Conservation (phyloP, 495 filamentous ascomycete species). For the Sporormia fimetaria region DNA sequence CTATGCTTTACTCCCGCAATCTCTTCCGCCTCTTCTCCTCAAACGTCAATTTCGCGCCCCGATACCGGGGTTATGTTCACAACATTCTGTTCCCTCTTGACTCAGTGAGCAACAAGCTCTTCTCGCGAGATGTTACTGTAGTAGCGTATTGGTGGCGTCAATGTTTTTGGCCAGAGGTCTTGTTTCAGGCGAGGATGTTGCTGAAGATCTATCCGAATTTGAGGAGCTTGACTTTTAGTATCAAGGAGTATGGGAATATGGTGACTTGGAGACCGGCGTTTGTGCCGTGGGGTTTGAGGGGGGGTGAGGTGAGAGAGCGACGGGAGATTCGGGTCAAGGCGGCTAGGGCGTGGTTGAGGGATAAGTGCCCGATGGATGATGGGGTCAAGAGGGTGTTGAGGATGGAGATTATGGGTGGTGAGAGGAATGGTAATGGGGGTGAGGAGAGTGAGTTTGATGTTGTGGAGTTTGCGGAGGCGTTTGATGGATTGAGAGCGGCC, state of each 20-base stretch:
- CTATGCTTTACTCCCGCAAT: slow-evolving; percentile 29
- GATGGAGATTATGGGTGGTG: slow-evolving; percentile 13
- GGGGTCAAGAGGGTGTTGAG: slow-evolving; percentile 3
- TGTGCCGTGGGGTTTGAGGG: slow-evolving; percentile 68
- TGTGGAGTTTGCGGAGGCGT: too few relatives aligned
- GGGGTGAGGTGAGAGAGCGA: too few relatives aligned
- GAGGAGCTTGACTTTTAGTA: slow-evolving; percentile 8
- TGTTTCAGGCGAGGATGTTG: not conserved
- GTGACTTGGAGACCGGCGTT: slow-evolving; percentile 47
- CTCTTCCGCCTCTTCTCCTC: slow-evolving; percentile 8
- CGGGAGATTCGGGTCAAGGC: slow-evolving; percentile 30
- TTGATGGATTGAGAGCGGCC: too few relatives aligned
- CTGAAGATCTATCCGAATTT: slow-evolving; percentile 6
- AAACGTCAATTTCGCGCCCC: slow-evolving; percentile 3
- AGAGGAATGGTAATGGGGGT: too few relatives aligned
- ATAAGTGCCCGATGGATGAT: slow-evolving; percentile 6
- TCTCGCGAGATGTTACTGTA: slow-evolving; percentile 1
- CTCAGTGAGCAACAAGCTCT: slow-evolving; percentile 7
- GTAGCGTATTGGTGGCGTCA: slow-evolving; percentile 10
- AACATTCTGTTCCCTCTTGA: slow-evolving; percentile 10
- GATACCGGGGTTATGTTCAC: slow-evolving; percentile 1
- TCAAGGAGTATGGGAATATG: slow-evolving; percentile 3
- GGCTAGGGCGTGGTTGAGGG: slow-evolving; percentile 7
- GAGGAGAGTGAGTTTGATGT: too few relatives aligned
- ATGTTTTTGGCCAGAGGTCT: slow-evolving; percentile 12